Evolutionary conservation across 2,329 filamentous ascomycete species (phyloP).

Genomic region (Chaetomiaceae sp.): DNA sequence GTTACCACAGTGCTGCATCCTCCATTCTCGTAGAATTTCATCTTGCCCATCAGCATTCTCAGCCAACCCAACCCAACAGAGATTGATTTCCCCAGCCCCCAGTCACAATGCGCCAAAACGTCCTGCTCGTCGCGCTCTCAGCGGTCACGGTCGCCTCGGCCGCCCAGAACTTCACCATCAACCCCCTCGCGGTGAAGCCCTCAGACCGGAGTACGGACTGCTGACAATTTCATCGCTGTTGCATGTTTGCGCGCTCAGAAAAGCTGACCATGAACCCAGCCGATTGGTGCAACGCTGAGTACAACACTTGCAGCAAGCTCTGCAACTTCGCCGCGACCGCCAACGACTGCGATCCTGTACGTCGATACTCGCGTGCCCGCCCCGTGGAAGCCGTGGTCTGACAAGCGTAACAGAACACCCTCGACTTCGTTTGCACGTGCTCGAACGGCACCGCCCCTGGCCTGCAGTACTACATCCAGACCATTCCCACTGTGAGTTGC

Average conservation of each 20-base stretch:
- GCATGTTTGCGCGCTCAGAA: not conserved
- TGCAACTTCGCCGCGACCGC: conserved; percentile 36
- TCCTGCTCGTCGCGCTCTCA: conserved; percentile 42
- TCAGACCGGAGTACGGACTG: conserved; percentile 37
- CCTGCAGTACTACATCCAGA: conserved; percentile 50
- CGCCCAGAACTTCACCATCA: conserved; percentile 45
- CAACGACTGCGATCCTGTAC: conserved; percentile 46
- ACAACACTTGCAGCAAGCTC: conserved; percentile 45
- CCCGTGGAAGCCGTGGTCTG: conserved; percentile 1
- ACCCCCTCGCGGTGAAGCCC: conserved; percentile 34
- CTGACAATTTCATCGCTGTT: not conserved
- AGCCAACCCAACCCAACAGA: not conserved
- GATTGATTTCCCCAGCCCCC: not conserved
- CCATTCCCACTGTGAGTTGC: conserved; percentile 40
- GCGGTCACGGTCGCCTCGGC: conserved; percentile 35
- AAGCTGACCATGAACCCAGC: conserved; percentile 33
- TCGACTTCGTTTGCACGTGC: conserved; percentile 48
- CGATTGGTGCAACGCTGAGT: conserved; percentile 48
- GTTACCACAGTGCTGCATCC: not conserved
- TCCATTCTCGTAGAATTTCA: not conserved
- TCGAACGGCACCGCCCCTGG: conserved; percentile 45
- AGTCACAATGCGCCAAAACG: conserved; percentile 38
- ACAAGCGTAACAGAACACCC: conserved; percentile 32
- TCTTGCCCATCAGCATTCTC: conserved; percentile 5
- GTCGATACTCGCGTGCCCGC: conserved; percentile 21